phyloP scores from a whole-genome alignment of 2,329 filamentous ascomycete species.

The Orbilia ellipsospora region DNA sequence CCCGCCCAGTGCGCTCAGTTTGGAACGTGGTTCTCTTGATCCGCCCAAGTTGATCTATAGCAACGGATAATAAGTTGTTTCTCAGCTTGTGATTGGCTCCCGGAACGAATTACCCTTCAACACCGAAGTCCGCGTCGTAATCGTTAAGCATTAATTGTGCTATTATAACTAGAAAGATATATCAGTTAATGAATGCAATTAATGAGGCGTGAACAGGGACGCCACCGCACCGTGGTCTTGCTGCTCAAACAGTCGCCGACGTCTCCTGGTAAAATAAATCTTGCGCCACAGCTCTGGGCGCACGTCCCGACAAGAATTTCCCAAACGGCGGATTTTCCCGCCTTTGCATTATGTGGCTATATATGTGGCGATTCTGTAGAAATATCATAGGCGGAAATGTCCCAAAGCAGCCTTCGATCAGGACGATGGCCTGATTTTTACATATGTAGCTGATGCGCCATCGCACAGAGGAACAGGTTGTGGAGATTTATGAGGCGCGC shows the following conservation, averaged over 20 bases:
- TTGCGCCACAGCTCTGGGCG: slow-evolving; percentile 39
- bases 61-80: slow-evolving; percentile 8
- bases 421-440: slow-evolving; percentile 5
- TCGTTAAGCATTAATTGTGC: background rate
- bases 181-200: no score
- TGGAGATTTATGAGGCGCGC: slow-evolving; percentile 47
- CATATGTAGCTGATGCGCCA: slow-evolving; percentile 18
- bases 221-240: no score
- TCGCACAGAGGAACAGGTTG: slow-evolving; percentile 31
- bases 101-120: background rate
- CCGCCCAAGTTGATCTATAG: slow-evolving; percentile 1
- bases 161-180: background rate
- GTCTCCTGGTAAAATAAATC: slow-evolving; percentile 15
- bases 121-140: background rate
- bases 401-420: background rate
- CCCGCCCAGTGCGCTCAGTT: background rate
- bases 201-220: no score
- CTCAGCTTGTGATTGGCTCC: slow-evolving; percentile 31
- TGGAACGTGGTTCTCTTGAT: slow-evolving; percentile 10
- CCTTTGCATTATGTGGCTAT: slow-evolving; percentile 1
- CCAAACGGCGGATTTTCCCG: slow-evolving; percentile 20
- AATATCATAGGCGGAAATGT: no score
- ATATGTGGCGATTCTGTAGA: no score
- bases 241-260: slow-evolving; percentile 31
- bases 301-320: slow-evolving; percentile 19